Evolutionary conservation across 805 yeast genomes (phyloP).

Genomic region (Candida pini): DNA sequence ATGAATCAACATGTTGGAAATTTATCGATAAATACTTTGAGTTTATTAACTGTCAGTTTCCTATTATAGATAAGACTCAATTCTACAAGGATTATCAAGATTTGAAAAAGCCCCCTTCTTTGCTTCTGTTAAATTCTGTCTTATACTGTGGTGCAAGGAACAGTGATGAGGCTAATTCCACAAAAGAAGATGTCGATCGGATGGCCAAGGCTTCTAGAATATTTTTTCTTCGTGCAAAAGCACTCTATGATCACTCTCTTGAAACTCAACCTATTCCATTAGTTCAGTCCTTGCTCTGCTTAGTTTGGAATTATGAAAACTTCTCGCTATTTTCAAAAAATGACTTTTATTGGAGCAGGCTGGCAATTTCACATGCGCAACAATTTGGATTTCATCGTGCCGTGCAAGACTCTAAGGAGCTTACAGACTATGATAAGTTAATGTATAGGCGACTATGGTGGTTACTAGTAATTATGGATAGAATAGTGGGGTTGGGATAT

Average conservation of each 20-base stretch:
- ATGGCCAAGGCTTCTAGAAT: constrained; percentile 28
- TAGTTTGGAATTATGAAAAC: constrained; percentile 20
- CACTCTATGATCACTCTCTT: constrained; percentile 61
- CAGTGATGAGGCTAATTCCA: constrained; percentile 44
- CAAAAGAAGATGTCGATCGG: constrained; percentile 46
- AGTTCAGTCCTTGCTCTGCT: constrained; percentile 47
- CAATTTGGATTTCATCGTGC: constrained; percentile 70
- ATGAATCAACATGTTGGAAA: constrained; percentile 54
- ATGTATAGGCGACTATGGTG: constrained; percentile 48
- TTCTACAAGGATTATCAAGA: constrained; percentile 58
- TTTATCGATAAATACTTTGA: constrained; percentile 58
- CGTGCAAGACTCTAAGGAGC: constrained; percentile 8
- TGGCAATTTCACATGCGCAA: constrained; percentile 67
- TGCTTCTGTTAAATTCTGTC: constrained; percentile 57
- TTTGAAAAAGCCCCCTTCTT: constrained; percentile 53
- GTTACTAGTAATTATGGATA: constrained; percentile 67
- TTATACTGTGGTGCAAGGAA: constrained; percentile 64
- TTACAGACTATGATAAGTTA: constrained; percentile 17
- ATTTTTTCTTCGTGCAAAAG: constrained; percentile 43
- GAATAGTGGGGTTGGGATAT: constrained; percentile 63
- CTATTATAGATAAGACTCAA: constrained; percentile 56
- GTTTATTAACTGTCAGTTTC: constrained; percentile 60
- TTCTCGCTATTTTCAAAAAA: constrained; percentile 41
- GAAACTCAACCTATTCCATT: constrained; percentile 62
- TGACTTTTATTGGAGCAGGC: constrained; percentile 69